phyloP scores from a whole-genome alignment of 371 early-diverging fungal genomes.

The Catenaria anguillulae region DNA sequence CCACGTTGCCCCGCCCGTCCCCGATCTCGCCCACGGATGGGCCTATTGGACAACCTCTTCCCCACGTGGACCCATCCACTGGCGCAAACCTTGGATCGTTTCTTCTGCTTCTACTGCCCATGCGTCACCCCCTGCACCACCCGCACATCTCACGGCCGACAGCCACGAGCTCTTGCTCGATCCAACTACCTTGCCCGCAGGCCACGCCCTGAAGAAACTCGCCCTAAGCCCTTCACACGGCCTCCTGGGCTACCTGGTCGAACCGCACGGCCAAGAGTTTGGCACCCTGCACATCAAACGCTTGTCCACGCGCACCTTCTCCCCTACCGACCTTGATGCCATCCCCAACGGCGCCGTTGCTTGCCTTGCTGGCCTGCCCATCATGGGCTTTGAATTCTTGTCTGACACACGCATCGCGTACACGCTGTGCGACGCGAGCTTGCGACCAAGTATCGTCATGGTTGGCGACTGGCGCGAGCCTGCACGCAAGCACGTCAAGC shows the following conservation, averaged over 20 bases:
- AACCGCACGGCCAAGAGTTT: conserved; percentile 43
- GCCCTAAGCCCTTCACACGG: conserved; percentile 40
- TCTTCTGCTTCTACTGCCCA: background rate
- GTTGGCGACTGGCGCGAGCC: conserved; percentile 38
- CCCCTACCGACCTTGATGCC: conserved; percentile 18
- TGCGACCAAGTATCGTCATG: conserved; percentile 51
- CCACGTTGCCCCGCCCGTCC: background rate
- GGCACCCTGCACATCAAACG: conserved; percentile 42
- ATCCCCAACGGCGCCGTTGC: background rate
- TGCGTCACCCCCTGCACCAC: no score
- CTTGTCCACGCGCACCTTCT: conserved; percentile 16
- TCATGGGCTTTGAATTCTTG: conserved; percentile 69
- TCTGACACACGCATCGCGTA: conserved; percentile 46
- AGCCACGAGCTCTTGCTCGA: background rate
- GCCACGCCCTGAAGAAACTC: conserved; percentile 29
- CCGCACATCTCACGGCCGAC: background rate
- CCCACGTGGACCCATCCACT: background rate
- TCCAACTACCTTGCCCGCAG: background rate
- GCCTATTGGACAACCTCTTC: background rate
- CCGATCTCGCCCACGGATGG: background rate
- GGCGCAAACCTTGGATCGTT: no score
- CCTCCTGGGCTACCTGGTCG: conserved; percentile 42
- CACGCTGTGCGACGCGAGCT: conserved; percentile 52
- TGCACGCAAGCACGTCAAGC: conserved; percentile 35
- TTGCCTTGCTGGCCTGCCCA: background rate